phyloP scores from a whole-genome alignment of 2,329 filamentous ascomycete genomes.

The Aschersonia sp. region DNA sequence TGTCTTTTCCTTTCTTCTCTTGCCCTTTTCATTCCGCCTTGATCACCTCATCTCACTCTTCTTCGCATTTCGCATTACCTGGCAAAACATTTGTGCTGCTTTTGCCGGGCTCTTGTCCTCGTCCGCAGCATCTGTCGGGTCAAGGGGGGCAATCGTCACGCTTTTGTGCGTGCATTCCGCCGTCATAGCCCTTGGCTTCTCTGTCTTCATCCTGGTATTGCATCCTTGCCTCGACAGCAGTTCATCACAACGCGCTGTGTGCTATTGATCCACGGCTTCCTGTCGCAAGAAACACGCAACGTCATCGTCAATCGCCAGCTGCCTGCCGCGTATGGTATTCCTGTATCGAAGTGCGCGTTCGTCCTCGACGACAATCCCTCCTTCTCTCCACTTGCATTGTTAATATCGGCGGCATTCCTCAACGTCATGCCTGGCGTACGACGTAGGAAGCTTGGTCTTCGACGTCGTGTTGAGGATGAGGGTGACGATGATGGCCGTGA shows the following conservation, averaged over 20 bases:
- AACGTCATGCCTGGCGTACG: conserved; percentile 27
- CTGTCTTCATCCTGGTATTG: too few species aligned
- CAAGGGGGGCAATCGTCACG: too few species aligned
- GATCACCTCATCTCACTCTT: neutral
- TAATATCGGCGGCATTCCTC: neutral
- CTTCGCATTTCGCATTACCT: neutral
- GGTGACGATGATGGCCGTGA: conserved; percentile 54
- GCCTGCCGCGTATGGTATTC: conserved; percentile 13
- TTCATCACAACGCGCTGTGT: too few species aligned
- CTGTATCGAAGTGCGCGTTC: conserved; percentile 11
- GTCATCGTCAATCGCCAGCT: neutral
- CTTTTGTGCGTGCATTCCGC: too few species aligned
- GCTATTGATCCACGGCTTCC: too few species aligned
- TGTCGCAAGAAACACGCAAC: neutral
- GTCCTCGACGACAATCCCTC: conserved; percentile 12
- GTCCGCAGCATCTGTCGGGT: too few species aligned
- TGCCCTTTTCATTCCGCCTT: neutral
- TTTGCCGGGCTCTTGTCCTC: neutral
- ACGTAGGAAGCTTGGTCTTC: conserved; percentile 53
- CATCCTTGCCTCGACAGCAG: too few species aligned
- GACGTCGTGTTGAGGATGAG: conserved; percentile 56
- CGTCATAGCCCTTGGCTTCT: too few species aligned
- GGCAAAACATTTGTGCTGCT: neutral
- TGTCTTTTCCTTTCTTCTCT: conserved; percentile 4
- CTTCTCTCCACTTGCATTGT: conserved; percentile 5